These are phyloP conservation scores for Zygosaccharomyces bailii DNA, from an alignment of 805 yeast species.

Conservation along the genomic window DNA sequence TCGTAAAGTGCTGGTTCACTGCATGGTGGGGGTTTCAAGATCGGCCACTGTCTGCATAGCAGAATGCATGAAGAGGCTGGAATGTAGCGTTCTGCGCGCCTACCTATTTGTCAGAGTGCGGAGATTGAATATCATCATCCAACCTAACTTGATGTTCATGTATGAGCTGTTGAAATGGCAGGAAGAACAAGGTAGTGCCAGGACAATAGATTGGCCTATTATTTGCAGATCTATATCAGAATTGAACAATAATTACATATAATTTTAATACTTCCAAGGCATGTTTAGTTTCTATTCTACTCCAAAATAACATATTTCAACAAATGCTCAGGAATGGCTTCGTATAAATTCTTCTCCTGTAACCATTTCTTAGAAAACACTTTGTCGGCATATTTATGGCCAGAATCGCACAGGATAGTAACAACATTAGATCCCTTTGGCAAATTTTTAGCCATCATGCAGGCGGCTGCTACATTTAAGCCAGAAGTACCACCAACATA, in stretches of 20 bases:
- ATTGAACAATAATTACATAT: conserved; percentile 66
- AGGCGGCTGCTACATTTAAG: conserved; percentile 86
- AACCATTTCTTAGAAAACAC: conserved; percentile 78
- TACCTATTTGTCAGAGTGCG: conserved; percentile 86
- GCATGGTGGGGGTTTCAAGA: conserved; percentile 93
- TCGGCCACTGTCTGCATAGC: conserved; percentile 96
- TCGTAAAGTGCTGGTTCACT: conserved; percentile 73
- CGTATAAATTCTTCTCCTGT: conserved; percentile 59
- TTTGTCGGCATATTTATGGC: conserved; percentile 82
- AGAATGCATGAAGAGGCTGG: conserved; percentile 78
- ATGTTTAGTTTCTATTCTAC: conserved; percentile 8
- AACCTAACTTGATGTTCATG: conserved; percentile 88
- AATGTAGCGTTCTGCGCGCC: conserved; percentile 68
- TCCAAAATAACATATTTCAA: conserved; percentile 57
- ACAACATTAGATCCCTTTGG: conserved; percentile 82
- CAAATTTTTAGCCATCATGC: conserved; percentile 63
- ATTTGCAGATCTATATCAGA: conserved; percentile 79
- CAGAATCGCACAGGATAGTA: conserved; percentile 86
- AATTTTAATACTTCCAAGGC: not conserved
- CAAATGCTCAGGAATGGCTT: conserved; percentile 65
- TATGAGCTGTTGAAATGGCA: conserved; percentile 71
- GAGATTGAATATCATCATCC: conserved; percentile 86
- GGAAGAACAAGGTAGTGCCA: conserved; percentile 31
- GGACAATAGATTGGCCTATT: conserved; percentile 86
- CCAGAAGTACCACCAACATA: conserved; percentile 90